Evolutionary conservation across 192 early-diverging fungal genomes (phyloP), one percentile per base, ranked within the genome.

Genomic region (Linnemannia hyalina): DNA sequence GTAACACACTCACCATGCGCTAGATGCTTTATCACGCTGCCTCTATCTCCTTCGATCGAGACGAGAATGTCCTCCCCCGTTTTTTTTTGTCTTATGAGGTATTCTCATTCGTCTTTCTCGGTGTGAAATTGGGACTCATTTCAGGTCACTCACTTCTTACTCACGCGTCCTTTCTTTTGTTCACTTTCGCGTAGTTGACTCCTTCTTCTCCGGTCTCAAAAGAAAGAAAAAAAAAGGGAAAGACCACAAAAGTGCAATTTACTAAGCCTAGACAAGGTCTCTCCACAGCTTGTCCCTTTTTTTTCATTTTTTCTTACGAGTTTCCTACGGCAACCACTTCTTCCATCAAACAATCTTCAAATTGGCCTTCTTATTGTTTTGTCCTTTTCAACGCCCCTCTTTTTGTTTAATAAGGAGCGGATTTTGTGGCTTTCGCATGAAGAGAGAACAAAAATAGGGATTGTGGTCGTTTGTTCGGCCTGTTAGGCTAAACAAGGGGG

Each of bases 201-300:
- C 7, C 70, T 71, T 22, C 70, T 42, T 22, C 68, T 18, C 40
- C 70, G 18, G 69, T 70, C 69, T 63, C 60, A 63, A 63, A 57
- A 63, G 26, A 63, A 11, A 63, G 3, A 15, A 26, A 13, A 29
- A n/a, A 63, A 57, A 22, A 57, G 23, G 26, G 7, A 26, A 60
- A 9, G 26, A 29, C 55, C 23, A 57, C 55, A n/a, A 29, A 18
- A 18, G 18, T 18, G 18, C 18, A 52, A 20, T 52, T 52, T 3
- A 52, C 18, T 8, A 32, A 26, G 60, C 11, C 60, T 65, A 65
- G 60, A 9, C 60, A 65, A 65, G 26, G 60, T 65, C 60, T 65
- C 2, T 65, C 60, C 29, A 13, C 60, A 32, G 11, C 44, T 46
- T 46, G 44, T 46, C 11, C 10, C 11, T 6, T n/a, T 23, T 23